Conservation (phyloP, 2,329 filamentous ascomycete genomes). For the Curvularia sp. region DNA sequence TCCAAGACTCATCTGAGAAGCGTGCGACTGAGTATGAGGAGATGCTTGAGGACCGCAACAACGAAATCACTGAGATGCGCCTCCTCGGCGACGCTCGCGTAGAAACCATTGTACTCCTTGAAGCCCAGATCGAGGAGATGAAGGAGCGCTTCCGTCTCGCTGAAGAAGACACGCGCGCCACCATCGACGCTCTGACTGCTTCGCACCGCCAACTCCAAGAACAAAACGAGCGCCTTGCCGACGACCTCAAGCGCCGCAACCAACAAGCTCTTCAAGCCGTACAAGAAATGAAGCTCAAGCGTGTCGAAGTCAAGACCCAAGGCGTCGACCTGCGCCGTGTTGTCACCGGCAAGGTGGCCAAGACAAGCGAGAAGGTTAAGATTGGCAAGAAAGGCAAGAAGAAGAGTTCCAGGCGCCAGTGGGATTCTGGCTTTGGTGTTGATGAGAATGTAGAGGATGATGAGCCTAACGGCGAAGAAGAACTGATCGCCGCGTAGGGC, state of each 20-base stretch:
- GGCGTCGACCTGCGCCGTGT: constrained; percentile 39
- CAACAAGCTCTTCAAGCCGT: constrained; percentile 40
- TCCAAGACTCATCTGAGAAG: constrained; percentile 38
- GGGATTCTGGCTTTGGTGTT: constrained; percentile 46
- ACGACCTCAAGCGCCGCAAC: constrained; percentile 38
- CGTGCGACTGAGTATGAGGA: constrained; percentile 35
- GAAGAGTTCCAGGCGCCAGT: constrained; percentile 38
- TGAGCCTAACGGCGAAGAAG: constrained; percentile 21
- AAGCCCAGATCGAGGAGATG: constrained; percentile 42
- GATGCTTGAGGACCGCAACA: constrained; percentile 35
- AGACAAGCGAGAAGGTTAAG: constrained; percentile 44
- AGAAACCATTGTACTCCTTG: constrained; percentile 43
- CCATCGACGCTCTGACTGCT: constrained; percentile 42
- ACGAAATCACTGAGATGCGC: constrained; percentile 46
- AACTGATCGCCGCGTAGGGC: constrained; percentile 27
- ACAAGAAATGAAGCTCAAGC: constrained; percentile 45
- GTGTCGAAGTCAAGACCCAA: constrained; percentile 40
- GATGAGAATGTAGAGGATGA: constrained; percentile 31
- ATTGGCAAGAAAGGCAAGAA: constrained; percentile 44
- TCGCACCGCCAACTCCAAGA: constrained; percentile 39
- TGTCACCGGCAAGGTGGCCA: constrained; percentile 39
- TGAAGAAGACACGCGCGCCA: constrained; percentile 39
- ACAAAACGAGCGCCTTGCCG: constrained; percentile 42
- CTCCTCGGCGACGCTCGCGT: constrained; percentile 45
- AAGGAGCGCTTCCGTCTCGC: constrained; percentile 41